phyloP scores from a whole-genome alignment of 768 basidiomycete genomes.

The Leucocoprinus birnbaumii region DNA sequence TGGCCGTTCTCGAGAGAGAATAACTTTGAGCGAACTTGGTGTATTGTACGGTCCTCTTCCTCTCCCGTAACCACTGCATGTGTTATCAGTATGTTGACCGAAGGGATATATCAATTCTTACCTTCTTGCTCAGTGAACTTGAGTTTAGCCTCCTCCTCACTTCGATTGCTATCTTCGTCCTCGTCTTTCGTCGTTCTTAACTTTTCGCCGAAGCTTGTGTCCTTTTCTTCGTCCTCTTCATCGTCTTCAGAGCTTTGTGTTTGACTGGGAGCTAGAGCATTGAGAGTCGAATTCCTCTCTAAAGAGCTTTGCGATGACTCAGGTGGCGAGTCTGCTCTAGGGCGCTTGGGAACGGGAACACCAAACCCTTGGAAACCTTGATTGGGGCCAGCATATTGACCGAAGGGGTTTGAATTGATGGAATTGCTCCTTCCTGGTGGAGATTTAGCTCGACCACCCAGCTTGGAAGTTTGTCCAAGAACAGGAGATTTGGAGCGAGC shows the following conservation, averaged over 20 bases:
- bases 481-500: slow-evolving; percentile 54
- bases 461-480: slow-evolving; percentile 36
- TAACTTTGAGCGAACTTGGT: slow-evolving; percentile 76
- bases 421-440: slow-evolving; percentile 46
- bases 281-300: slow-evolving; percentile 28
- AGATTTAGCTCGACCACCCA: slow-evolving; percentile 48
- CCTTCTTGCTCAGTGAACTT: not conserved
- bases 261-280: slow-evolving; percentile 17
- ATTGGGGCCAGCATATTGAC: slow-evolving; percentile 52
- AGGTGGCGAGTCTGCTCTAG: slow-evolving; percentile 48
- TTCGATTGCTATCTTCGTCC: slow-evolving; percentile 45
- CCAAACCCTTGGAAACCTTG: slow-evolving; percentile 57
- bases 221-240: slow-evolving; percentile 38
- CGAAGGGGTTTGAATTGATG: slow-evolving; percentile 49
- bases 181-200: slow-evolving; percentile 62
- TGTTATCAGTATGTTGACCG: slow-evolving; percentile 11
- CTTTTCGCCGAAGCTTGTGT: slow-evolving; percentile 59
- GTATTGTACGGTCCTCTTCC: slow-evolving; percentile 76
- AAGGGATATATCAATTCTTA: not conserved
- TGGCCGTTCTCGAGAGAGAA: slow-evolving; percentile 55
- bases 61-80: slow-evolving; percentile 68
- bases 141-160: slow-evolving; percentile 43
- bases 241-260: slow-evolving; percentile 44
- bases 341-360: slow-evolving; percentile 51
- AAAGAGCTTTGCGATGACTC: slow-evolving; percentile 41